Conservation (phyloP, 108 stramenopile species). For the Cyclostephanos invisitatus region DNA sequence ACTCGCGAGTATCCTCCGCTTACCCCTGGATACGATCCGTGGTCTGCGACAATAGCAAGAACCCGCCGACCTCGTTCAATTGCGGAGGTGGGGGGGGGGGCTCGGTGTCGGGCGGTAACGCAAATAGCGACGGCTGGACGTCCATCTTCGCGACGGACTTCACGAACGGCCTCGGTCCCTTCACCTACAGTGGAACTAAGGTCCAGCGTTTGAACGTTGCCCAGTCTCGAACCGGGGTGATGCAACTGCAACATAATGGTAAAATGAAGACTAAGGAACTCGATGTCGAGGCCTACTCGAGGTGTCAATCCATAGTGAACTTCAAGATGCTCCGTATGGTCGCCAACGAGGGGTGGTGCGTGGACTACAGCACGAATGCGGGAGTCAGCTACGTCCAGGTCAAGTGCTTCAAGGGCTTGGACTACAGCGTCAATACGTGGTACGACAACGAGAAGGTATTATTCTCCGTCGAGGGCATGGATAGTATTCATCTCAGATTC, state of each 20-base stretch:
- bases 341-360: not conserved
- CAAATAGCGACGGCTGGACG: not conserved
- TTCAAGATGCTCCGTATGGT: slow-evolving; percentile 1
- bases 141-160: slow-evolving; percentile 10
- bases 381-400: not conserved
- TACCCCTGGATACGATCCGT: slow-evolving; percentile 35
- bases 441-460: not conserved
- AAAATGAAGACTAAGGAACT: not conserved
- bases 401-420: not conserved
- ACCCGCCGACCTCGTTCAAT: slow-evolving; percentile 23
- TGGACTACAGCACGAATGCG: not conserved
- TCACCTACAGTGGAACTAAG: not conserved
- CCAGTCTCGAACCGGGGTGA: not conserved
- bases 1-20: slow-evolving; percentile 30
- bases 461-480: not conserved
- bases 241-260: slow-evolving; percentile 13
- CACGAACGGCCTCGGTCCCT: not conserved
- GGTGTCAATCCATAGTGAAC: not conserved
- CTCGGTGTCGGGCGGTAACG: not conserved
- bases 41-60: slow-evolving; percentile 10
- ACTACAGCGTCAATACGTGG: not conserved
- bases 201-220: not conserved
- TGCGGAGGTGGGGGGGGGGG: not conserved
- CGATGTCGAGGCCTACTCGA: not conserved
- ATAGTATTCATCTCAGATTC: slow-evolving; percentile 1